These are phyloP conservation scores for Eucalyptus polyanthemos DNA, from an alignment of 345 rosid species.

Conservation along the genomic window DNA sequence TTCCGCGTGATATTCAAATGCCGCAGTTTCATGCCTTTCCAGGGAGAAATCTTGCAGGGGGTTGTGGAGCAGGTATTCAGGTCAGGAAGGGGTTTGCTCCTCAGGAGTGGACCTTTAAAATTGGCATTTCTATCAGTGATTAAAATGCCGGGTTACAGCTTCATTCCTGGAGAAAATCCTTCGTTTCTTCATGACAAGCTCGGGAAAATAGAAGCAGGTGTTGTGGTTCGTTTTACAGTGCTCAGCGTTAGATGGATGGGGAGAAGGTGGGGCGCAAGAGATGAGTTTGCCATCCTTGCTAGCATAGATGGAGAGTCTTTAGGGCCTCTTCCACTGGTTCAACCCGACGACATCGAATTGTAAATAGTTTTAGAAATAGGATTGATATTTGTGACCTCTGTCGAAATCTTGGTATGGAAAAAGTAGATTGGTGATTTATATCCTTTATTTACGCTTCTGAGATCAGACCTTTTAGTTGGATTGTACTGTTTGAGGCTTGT, in stretches of 20 bases:
- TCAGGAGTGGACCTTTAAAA: constrained; percentile 66
- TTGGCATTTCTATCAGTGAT: constrained; percentile 28
- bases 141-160: constrained; percentile 58
- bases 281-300: not conserved
- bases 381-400: not conserved
- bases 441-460: not conserved
- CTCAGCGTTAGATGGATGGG: constrained; percentile 66
- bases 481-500: not conserved
- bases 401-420: not conserved
- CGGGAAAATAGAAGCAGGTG: constrained; percentile 45
- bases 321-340: not conserved
- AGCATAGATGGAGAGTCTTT: not conserved
- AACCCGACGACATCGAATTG: not conserved
- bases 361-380: not conserved
- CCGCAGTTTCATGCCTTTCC: constrained; percentile 64
- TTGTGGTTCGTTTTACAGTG: constrained; percentile 42
- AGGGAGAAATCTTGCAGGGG: constrained; percentile 68
- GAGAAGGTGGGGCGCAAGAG: constrained; percentile 19
- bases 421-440: not conserved
- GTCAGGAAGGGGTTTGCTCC: constrained; percentile 50
- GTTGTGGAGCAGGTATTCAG: constrained; percentile 54
- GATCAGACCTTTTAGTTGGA: not conserved
- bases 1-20: constrained; percentile 59
- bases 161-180: constrained; percentile 53
- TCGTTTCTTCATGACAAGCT: constrained; percentile 48